A percentile compares a stretch with the other conserved stretches of the same genome.
These are phyloP conservation scores for Mycosphaerelloides madeirae DNA, from an alignment of 2,329 filamentous ascomycete species.

Conservation along the genomic window DNA sequence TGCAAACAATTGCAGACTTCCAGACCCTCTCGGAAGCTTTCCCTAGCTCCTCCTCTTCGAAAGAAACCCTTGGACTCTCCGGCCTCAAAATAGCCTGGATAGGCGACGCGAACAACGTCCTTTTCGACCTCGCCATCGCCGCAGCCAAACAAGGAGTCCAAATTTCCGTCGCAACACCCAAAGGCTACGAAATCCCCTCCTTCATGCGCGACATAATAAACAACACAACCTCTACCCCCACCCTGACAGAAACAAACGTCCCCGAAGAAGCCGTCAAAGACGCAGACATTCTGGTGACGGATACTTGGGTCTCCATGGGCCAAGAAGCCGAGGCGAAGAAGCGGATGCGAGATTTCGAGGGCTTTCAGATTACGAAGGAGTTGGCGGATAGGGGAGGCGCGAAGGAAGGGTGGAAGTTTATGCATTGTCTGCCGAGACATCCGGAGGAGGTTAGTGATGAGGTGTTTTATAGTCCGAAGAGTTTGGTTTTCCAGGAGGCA, in stretches of 20 bases:
- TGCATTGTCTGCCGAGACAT: conserved; percentile 95
- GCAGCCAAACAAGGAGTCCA: conserved; percentile 83
- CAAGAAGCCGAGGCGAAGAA: conserved; percentile 81
- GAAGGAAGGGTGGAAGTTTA: conserved; percentile 89
- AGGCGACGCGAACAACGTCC: conserved; percentile 93
- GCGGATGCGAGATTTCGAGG: conserved; percentile 73
- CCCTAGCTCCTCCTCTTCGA: conserved; percentile 36
- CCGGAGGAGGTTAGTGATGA: conserved; percentile 89
- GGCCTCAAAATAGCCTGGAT: conserved; percentile 93
- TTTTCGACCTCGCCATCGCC: conserved; percentile 87
- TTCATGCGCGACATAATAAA: conserved; percentile 69
- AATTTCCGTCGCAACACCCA: conserved; percentile 79
- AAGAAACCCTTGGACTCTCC: conserved; percentile 60
- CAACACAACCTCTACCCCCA: conserved; percentile 41
- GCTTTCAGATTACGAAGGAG: conserved; percentile 87
- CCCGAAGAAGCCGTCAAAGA: conserved; percentile 81
- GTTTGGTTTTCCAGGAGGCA: conserved; percentile 86
- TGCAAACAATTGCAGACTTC: conserved; percentile 92
- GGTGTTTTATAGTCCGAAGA: conserved; percentile 77
- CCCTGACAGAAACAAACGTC: conserved; percentile 65
- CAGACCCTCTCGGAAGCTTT: conserved; percentile 82
- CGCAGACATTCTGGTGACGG: conserved; percentile 87
- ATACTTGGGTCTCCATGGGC: conserved; percentile 98
- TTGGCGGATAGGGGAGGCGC: conserved; percentile 80
- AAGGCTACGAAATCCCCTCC: conserved; percentile 74